Conservation (phyloP, 208 protist genomes). For the Crithidia mellificae region DNA sequence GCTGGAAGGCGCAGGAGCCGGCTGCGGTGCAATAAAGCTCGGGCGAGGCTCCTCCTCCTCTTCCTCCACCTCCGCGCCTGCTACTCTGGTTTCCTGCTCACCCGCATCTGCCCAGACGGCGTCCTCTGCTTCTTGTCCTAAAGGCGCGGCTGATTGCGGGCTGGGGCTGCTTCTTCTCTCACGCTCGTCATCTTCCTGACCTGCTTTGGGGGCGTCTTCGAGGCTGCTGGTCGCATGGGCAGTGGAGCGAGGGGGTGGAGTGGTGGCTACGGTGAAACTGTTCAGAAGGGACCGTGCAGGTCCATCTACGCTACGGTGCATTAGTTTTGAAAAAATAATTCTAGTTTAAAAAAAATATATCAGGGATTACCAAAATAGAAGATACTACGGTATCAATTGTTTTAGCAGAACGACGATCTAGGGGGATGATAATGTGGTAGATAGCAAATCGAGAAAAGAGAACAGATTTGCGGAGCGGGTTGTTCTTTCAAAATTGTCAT, state of each 20-base stretch:
- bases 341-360: not conserved
- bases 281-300: slow-evolving; percentile 26
- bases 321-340: not conserved
- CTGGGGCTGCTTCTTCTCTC: not conserved
- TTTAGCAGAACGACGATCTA: too few relatives aligned
- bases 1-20: slow-evolving; percentile 14
- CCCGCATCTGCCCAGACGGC: not conserved
- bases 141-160: not conserved
- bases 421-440: too few relatives aligned
- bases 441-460: too few relatives aligned
- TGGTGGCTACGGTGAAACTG: slow-evolving; percentile 30
- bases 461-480: too few relatives aligned
- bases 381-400: too few relatives aligned
- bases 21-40: slow-evolving; percentile 18
- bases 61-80: not conserved
- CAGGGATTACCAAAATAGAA: too few relatives aligned
- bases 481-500: too few relatives aligned
- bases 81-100: too few relatives aligned
- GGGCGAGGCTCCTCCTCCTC: slow-evolving; percentile 22
- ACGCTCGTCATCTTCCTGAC: not conserved
- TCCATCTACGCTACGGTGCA: slow-evolving; percentile 17
- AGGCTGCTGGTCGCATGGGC: not conserved
- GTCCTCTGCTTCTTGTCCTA: not conserved
- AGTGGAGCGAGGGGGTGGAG: slow-evolving; percentile 3
- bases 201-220: not conserved